Base-by-base conservation (phyloP, 257 asterid species). In the Nicotiana paniculata region DNA sequence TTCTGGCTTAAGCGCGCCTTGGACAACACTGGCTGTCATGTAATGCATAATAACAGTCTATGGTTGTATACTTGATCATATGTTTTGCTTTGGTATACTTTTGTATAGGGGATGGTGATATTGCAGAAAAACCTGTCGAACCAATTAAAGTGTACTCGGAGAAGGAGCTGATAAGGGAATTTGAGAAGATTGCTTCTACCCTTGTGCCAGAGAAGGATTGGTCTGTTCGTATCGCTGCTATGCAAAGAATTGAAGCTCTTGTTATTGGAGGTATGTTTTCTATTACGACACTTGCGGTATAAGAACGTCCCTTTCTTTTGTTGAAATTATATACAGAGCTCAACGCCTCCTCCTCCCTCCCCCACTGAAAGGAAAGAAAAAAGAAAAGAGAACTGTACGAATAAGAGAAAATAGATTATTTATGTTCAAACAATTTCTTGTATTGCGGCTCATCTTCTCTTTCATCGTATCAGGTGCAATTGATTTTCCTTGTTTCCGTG, bases 171-270 rank as follows among this genome's bases (percentile, higher is more conserved):
- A 84, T 88, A 77, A 90, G 97, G 91, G 99, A 96, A 88, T 94
- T 94, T 78, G 99, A 96, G 89, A 96, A 96, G 96, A 88, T 94
- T 85, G 89, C 93, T 82, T 90, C 97, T 43, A 94, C 88, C 87
- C 96, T 96, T 86, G 93, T 92, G 82, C 99, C 99, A 67, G 99
- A 96, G 24, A 96, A 96, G 86, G 99, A 96, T 87, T 96, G 99
- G 99, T 96, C 98, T 82, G 35, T 93, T 59, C 98, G 99, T 48
- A 92, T 93, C 81, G 89, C 97, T 83, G 98, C 98, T 81, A 91
- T 96, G 98, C 99, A 96, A 88, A 94, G 97, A 90, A 86, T 94
- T 77, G 99, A 96, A 83, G 97, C 90, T 78, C 98, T 96, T 88
- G 94, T 93, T 80, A 84, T 94, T 84, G 99, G 99, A 92, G 99